These are phyloP conservation scores for Globisporangium mamillatum DNA, from an alignment of 352 stramenopile species.

Conservation along the genomic window DNA sequence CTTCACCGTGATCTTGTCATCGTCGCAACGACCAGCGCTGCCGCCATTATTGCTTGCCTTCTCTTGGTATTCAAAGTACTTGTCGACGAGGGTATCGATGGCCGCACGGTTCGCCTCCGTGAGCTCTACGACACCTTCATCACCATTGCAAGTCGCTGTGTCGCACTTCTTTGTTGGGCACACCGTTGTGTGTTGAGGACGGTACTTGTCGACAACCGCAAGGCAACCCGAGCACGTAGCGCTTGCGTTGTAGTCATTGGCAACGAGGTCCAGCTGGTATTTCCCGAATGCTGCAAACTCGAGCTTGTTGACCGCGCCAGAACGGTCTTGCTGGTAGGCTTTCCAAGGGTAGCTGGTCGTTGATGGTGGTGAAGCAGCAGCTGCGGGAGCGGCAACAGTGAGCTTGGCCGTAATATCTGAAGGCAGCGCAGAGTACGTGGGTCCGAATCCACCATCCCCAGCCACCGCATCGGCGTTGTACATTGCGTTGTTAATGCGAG, in stretches of 20 bases:
- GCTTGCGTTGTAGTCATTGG: constrained; percentile 43
- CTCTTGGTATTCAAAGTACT: too few species aligned
- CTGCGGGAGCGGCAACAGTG: too few species aligned
- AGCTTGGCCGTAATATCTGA: too few species aligned
- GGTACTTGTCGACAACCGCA: constrained; percentile 48
- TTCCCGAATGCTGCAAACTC: constrained; percentile 44
- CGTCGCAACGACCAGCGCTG: too few species aligned
- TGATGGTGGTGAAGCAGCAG: too few species aligned
- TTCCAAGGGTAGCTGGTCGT: constrained; percentile 33
- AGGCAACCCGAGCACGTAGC: constrained; percentile 48
- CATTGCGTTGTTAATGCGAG: background rate
- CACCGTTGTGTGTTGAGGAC: constrained; percentile 16
- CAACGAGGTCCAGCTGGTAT: constrained; percentile 43
- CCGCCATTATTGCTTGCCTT: too few species aligned
- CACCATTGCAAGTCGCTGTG: background rate
- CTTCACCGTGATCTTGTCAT: background rate
- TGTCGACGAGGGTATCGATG: too few species aligned
- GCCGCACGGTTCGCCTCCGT: constrained; percentile 23
- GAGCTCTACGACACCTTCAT: constrained; percentile 21
- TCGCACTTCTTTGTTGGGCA: too few species aligned
- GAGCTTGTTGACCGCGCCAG: constrained; percentile 34
- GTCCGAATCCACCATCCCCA: too few species aligned
- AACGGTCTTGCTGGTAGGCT: constrained; percentile 38
- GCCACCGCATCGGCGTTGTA: constrained; percentile 3
- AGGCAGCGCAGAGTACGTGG: too few species aligned